A percentile compares a stretch with the other conserved stretches of the same genome.
Evolutionary conservation across 768 basidiomycete genomes (phyloP).

Genomic region (Leucocoprinus birnbaumii): DNA sequence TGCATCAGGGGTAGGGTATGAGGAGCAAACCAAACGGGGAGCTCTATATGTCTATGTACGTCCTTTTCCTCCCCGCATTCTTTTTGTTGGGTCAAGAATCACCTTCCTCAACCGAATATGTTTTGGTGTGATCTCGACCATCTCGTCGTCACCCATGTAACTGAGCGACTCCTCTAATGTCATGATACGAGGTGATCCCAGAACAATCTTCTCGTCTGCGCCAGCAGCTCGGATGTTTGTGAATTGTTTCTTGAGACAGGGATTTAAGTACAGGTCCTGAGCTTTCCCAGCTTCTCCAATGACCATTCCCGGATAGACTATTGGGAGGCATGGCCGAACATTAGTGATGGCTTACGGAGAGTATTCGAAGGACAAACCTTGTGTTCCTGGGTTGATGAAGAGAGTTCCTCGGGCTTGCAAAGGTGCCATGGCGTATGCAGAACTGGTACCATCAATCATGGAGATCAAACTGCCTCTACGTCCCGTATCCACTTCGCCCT

Average conservation of each 20-base stretch:
- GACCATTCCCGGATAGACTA: slow-evolving; percentile 51
- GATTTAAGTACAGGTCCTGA: slow-evolving; percentile 45
- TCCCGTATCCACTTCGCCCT: slow-evolving; percentile 43
- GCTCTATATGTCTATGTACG: not conserved
- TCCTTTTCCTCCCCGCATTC: slow-evolving; percentile 27
- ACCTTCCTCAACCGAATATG: slow-evolving; percentile 40
- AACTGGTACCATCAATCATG: slow-evolving; percentile 42
- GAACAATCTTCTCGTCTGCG: slow-evolving; percentile 48
- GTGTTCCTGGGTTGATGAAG: slow-evolving; percentile 40
- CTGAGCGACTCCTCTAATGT: slow-evolving; percentile 43
- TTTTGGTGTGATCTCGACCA: slow-evolving; percentile 44
- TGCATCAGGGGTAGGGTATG: not conserved
- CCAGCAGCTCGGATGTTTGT: slow-evolving; percentile 47
- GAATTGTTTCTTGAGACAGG: slow-evolving; percentile 45
- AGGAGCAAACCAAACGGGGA: not conserved
- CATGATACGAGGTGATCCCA: slow-evolving; percentile 41
- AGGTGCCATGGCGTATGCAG: slow-evolving; percentile 46
- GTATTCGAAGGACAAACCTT: slow-evolving; percentile 25
- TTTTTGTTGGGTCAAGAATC: slow-evolving; percentile 33
- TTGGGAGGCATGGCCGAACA: not conserved
- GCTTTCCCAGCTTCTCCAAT: slow-evolving; percentile 47
- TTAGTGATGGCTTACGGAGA: no score
- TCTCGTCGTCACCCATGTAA: slow-evolving; percentile 48
- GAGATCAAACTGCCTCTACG: slow-evolving; percentile 46
- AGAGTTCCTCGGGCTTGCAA: slow-evolving; percentile 45